Evolutionary conservation across 768 basidiomycete species (phyloP).

Genomic region (Thelephora aurantiotincta): DNA sequence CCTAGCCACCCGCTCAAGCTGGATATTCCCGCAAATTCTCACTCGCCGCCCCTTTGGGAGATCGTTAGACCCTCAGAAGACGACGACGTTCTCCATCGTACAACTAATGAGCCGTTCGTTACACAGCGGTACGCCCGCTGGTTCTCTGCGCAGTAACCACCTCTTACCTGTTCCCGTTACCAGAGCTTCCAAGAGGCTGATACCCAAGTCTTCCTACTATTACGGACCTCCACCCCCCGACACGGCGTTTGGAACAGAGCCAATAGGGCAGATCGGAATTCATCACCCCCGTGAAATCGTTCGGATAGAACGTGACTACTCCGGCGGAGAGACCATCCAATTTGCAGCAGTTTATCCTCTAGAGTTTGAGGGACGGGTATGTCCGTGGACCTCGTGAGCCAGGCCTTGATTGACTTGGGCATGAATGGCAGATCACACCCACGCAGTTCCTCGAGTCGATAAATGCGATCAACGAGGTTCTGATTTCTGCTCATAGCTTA

Average conservation of each 20-base stretch:
- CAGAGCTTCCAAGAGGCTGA: conserved; percentile 23
- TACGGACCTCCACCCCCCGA: conserved; percentile 68
- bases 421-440: conserved; percentile 57
- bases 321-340: conserved; percentile 78
- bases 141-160: not conserved
- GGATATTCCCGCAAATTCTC: conserved; percentile 25
- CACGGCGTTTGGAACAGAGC: conserved; percentile 68
- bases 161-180: not conserved
- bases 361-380: conserved; percentile 85
- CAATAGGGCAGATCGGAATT: conserved; percentile 73
- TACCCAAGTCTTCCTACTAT: conserved; percentile 75
- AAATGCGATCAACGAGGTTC: conserved; percentile 76
- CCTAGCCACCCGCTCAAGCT: conserved; percentile 27
- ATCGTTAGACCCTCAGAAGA: conserved; percentile 24
- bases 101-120: too few species aligned
- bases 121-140: not conserved
- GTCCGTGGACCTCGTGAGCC: conserved; percentile 15
- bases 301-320: conserved; percentile 86
- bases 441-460: conserved; percentile 84
- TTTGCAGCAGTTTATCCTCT: conserved; percentile 82
- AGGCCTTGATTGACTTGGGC: not conserved
- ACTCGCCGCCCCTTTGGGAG: conserved; percentile 60
- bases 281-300: conserved; percentile 90
- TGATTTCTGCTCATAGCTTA: conserved; percentile 79
- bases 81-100: too few species aligned